Evolutionary conservation across 441 rosid genomes (phyloP).

Genomic region (Adansonia madagascariensis): DNA sequence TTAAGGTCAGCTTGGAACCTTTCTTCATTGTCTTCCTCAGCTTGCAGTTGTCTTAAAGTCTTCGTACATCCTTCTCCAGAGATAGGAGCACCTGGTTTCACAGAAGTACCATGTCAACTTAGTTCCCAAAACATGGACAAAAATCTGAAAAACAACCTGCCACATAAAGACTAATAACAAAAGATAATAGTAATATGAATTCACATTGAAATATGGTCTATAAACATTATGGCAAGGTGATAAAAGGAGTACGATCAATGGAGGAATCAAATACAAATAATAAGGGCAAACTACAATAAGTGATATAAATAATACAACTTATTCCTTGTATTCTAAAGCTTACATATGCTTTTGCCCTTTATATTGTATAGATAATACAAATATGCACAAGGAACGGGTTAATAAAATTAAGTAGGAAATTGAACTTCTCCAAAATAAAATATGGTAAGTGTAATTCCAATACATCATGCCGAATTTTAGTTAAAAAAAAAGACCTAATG

Average conservation of each 20-base stretch:
- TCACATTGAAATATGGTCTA: background rate
- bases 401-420: constrained; percentile 5
- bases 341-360: constrained; percentile 1
- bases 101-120: constrained; percentile 8
- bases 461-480: background rate
- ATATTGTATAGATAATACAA: background rate
- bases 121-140: background rate
- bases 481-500: background rate
- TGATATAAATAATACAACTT: background rate
- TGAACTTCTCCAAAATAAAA: background rate
- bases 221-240: no score
- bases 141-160: background rate
- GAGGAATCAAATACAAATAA: background rate
- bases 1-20: constrained; percentile 92
- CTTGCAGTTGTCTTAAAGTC: constrained; percentile 76
- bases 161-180: background rate
- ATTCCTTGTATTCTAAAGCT: background rate
- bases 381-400: background rate
- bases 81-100: constrained; percentile 37
- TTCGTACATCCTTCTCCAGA: constrained; percentile 57
- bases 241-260: background rate
- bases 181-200: background rate
- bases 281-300: background rate
- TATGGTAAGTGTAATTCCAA: background rate
- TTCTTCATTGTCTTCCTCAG: constrained; percentile 91